Conservation (phyloP, 2,329 filamentous ascomycete species). For the Fusarium pseudonygamai region DNA sequence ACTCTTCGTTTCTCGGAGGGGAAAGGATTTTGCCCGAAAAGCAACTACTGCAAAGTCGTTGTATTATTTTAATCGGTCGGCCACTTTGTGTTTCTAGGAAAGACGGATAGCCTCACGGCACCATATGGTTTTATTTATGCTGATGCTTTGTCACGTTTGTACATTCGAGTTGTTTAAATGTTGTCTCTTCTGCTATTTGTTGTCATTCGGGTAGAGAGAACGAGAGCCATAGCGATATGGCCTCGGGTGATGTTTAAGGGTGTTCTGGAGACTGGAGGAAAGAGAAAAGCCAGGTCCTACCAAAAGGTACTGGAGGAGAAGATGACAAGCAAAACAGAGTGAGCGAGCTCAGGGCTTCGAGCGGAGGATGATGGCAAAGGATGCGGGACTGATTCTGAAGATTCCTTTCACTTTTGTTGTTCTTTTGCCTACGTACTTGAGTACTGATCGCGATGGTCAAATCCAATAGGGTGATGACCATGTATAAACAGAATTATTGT, state of each 20-base stretch:
- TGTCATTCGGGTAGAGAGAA: conserved; percentile 4
- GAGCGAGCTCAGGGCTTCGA: conserved; percentile 3
- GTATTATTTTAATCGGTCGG: conserved; percentile 41
- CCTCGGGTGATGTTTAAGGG: conserved; percentile 1
- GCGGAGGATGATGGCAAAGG: conserved; percentile 14
- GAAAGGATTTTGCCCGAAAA: conserved; percentile 24
- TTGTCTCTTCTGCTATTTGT: not conserved
- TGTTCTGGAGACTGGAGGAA: conserved; percentile 10
- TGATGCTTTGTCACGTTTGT: conserved; percentile 31
- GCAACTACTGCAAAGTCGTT: conserved; percentile 27
- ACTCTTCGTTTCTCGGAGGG: conserved; percentile 21
- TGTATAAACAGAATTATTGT: not conserved
- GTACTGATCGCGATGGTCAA: conserved; percentile 15
- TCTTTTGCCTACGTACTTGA: conserved; percentile 25
- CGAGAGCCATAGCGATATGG: not conserved
- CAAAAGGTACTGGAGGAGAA: not conserved
- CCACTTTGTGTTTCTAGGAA: conserved; percentile 45
- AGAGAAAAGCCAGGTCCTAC: not conserved
- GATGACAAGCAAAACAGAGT: not conserved
- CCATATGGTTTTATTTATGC: conserved; percentile 40
- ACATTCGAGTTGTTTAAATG: conserved; percentile 23
- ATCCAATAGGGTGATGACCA: conserved; percentile 6
- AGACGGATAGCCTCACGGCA: conserved; percentile 54
- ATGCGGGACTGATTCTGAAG: conserved; percentile 20
- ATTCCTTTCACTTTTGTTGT: conserved; percentile 6